Base-by-base conservation (phyloP, 805 yeast genomes). In the Zygosaccharomyces lentus region DNA sequence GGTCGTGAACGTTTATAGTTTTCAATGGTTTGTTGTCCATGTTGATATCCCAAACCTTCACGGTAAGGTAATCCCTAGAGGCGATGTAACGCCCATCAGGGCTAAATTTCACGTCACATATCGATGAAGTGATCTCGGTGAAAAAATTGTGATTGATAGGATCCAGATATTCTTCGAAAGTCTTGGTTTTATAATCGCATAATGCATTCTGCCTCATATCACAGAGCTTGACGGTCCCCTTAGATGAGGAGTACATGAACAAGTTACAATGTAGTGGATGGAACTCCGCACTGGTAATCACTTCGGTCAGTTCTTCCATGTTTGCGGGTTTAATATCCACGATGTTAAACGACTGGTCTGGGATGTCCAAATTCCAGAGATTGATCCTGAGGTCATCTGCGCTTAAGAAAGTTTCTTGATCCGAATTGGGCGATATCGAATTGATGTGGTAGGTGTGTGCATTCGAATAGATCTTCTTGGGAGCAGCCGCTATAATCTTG, bases 301-400 rank as follows among this genome's bases (percentile, higher is more conserved):
- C 99, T 68, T 93, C 99, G 8, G 99, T 91, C 58, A 93, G 77
- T 70, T 93, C 99, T 72, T 93, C 99, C 99, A 93, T 95, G 68
- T 89, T 89, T 6, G 89, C 87, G 8, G 99, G 99, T 66, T 95
- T 89, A 61, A 93, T 93, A 69, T 93, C 99, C 48, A 93, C 98
- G 54, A 93, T 93, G 67, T 93, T 95, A 70, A 93, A 93, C 58
- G 90, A 80, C 70, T 91, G 96, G 68, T 91, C 96, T 16, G 96
- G 88, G 56, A 89, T 86, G 45, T 87, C 89, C 55, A 90, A 74
- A 67, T 91, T 90, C 99, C 99, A 93, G 54, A 93, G 72, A 67
- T 93, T 93, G 62, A 93, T 84, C 63, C 99, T 80, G 64, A 93
- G 77, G 69, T 93, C 99, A 70, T 93, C 99, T 40, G 95, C 82